These are phyloP conservation scores for Sugiyamaella xylanicola DNA, from an alignment of 1,139 yeast genomes.

Conservation along the genomic window DNA sequence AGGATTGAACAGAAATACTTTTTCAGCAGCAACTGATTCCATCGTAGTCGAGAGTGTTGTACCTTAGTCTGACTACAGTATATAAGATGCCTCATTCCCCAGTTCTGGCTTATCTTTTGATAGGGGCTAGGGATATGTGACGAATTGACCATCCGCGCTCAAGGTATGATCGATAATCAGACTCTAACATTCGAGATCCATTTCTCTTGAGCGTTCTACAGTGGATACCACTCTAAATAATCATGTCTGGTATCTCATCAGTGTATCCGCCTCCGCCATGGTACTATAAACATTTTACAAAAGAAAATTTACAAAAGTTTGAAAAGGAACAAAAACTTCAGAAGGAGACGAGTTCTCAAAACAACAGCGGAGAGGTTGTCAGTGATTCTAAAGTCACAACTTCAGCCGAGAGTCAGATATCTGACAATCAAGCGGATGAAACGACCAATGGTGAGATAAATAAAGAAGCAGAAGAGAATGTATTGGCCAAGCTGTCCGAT, in stretches of 20 bases:
- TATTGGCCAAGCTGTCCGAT: no score
- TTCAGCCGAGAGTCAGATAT: no score
- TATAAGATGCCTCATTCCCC: neutral
- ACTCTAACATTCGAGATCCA: no score
- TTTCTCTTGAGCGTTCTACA: neutral
- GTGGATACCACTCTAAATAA: neutral
- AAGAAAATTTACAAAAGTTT: constrained; percentile 53
- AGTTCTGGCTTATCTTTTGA: neutral
- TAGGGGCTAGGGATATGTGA: neutral
- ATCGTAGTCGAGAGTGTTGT: no score
- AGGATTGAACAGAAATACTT: no score
- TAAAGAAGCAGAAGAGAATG: constrained; percentile 11
- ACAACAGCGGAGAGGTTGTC: no score
- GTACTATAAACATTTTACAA: constrained; percentile 66
- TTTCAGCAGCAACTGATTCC: no score
- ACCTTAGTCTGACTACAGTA: no score
- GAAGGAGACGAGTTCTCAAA: neutral
- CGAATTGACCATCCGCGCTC: no score
- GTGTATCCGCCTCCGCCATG: constrained; percentile 89
- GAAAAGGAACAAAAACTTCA: constrained; percentile 27
- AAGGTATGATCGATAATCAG: no score
- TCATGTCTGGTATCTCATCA: constrained; percentile 47
- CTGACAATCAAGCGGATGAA: neutral
- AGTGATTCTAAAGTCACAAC: no score
- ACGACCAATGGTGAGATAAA: neutral